Percentiles rank a stretch among this genome's conserved stretches.
These are phyloP conservation scores for Mycosarcoma mackinlayi DNA, from an alignment of 1,284 basidiomycete species.

Conservation along the genomic window DNA sequence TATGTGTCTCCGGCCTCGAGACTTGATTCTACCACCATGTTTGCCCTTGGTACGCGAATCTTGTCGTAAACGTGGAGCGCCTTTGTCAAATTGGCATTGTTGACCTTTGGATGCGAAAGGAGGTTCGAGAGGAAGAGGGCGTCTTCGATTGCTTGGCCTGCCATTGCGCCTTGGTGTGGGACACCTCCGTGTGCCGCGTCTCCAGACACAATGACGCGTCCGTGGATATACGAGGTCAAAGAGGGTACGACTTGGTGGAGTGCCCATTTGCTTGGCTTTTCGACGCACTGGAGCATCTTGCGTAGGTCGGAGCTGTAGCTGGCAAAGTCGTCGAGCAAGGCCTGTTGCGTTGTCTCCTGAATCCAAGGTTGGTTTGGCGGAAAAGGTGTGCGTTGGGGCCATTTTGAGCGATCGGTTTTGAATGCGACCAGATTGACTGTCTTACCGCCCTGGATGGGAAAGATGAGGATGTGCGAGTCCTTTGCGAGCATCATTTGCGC, in stretches of 20 bases:
- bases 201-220: slow-evolving; percentile 73
- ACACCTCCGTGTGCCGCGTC: slow-evolving; percentile 76
- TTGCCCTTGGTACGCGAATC: slow-evolving; percentile 56
- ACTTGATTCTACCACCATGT: slow-evolving; percentile 52
- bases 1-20: slow-evolving; percentile 54
- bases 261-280: slow-evolving; percentile 74
- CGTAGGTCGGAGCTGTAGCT: slow-evolving; percentile 73
- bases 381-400: slow-evolving; percentile 64
- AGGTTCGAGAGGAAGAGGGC: slow-evolving; percentile 72
- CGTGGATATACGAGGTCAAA: slow-evolving; percentile 71
- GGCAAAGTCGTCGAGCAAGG: slow-evolving; percentile 71
- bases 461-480: slow-evolving; percentile 73
- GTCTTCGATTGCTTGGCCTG: slow-evolving; percentile 76
- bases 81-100: slow-evolving; percentile 72
- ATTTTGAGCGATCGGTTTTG: slow-evolving; percentile 70
- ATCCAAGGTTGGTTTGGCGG: slow-evolving; percentile 71
- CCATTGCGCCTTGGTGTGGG: slow-evolving; percentile 76
- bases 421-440: slow-evolving; percentile 75
- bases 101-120: slow-evolving; percentile 71
- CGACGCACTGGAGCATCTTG: slow-evolving; percentile 70
- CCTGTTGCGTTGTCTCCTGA: slow-evolving; percentile 70
- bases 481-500: slow-evolving; percentile 59
- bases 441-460: slow-evolving; percentile 71
- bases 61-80: slow-evolving; percentile 58
- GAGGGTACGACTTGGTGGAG: slow-evolving; percentile 73